phyloP scores from a whole-genome alignment of 495 filamentous ascomycete genomes.

The Neurospora hispaniola region DNA sequence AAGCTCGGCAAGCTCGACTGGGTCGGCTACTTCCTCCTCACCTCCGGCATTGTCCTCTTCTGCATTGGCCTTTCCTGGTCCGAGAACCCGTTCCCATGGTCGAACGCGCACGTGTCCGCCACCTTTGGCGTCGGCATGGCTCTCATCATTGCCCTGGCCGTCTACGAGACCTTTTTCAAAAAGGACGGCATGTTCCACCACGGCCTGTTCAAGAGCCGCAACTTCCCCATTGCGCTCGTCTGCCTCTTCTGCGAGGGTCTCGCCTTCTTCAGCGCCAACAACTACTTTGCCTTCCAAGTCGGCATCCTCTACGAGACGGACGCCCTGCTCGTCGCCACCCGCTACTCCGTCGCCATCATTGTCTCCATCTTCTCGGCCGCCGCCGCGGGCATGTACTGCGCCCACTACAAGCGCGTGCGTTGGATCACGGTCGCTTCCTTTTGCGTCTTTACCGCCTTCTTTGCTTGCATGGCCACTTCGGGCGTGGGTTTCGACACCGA shows the following conservation, averaged over 20 bases:
- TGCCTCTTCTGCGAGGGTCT: slow-evolving; percentile 25
- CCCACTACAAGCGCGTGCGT: slow-evolving; percentile 15
- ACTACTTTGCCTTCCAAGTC: slow-evolving; percentile 27
- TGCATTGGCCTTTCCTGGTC: slow-evolving; percentile 25
- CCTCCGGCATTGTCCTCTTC: slow-evolving; percentile 20
- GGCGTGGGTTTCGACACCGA: neutral
- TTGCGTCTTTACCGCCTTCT: slow-evolving; percentile 18
- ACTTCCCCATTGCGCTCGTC: slow-evolving; percentile 21
- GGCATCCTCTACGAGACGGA: slow-evolving; percentile 21
- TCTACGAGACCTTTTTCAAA: slow-evolving; percentile 23
- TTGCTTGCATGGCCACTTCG: slow-evolving; percentile 20
- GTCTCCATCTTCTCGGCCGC: slow-evolving; percentile 9
- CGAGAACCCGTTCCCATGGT: slow-evolving; percentile 25
- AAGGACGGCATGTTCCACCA: slow-evolving; percentile 30
- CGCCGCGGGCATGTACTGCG: slow-evolving; percentile 15
- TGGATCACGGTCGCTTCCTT: slow-evolving; percentile 17
- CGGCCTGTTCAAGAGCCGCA: slow-evolving; percentile 20
- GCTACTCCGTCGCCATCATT: slow-evolving; percentile 21
- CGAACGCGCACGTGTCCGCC: slow-evolving; percentile 18
- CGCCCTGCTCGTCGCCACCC: slow-evolving; percentile 10
- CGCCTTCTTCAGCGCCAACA: slow-evolving; percentile 27
- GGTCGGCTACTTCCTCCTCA: slow-evolving; percentile 22
- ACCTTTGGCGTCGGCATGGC: slow-evolving; percentile 21
- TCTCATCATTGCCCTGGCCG: slow-evolving; percentile 8
- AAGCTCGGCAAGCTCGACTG: slow-evolving; percentile 25